These are phyloP conservation scores for Rutstroemia sp. DNA, from an alignment of 2,329 filamentous ascomycete species.

Conservation along the genomic window DNA sequence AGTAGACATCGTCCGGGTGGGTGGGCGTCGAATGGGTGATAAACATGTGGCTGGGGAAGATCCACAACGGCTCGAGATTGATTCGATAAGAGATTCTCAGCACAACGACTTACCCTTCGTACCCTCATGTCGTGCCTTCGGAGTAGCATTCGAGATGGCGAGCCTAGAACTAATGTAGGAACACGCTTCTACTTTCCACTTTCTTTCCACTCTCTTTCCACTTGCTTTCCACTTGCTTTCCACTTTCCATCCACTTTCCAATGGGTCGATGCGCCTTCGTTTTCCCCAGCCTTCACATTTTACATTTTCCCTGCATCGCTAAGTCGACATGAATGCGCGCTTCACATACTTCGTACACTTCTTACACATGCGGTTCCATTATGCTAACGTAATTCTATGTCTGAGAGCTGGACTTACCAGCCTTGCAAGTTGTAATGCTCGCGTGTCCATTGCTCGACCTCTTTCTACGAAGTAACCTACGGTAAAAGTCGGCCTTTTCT, in stretches of 20 bases:
- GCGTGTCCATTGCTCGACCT: too few species aligned
- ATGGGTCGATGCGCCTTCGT: neutral
- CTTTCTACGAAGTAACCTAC: too few species aligned
- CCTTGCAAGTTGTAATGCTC: too few species aligned
- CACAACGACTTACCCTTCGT: neutral
- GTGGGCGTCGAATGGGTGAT: neutral
- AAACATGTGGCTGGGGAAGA: conserved; percentile 9
- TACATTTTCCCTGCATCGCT: neutral
- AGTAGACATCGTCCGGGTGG: neutral
- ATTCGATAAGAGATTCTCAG: neutral
- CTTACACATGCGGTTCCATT: too few species aligned
- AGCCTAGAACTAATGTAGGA: neutral
- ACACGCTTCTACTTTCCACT: neutral
- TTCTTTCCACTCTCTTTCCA: neutral
- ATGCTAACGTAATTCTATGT: too few species aligned
- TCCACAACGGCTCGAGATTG: neutral
- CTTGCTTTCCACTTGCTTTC: neutral
- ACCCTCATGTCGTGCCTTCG: neutral
- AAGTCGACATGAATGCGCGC: too few species aligned
- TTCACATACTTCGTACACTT: too few species aligned
- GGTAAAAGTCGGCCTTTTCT: too few species aligned
- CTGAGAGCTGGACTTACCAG: too few species aligned
- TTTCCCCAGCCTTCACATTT: neutral
- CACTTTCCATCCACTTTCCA: neutral
- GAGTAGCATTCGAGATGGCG: neutral